Evolutionary conservation across 2,329 filamentous ascomycete genomes (phyloP).

Genomic region (Stromatinia cepivora): DNA sequence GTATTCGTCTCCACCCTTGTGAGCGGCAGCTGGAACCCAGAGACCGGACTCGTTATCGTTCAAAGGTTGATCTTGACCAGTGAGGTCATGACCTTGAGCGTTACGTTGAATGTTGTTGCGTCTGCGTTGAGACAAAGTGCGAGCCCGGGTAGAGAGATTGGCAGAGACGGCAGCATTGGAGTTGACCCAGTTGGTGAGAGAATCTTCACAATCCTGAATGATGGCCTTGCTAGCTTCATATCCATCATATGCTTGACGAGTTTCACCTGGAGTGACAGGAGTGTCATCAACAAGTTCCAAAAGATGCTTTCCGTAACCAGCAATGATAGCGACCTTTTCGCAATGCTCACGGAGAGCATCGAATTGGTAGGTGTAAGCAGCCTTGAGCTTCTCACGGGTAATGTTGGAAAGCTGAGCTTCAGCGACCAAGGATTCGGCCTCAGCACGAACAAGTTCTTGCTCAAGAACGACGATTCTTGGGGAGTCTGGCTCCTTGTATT

Average conservation of each 20-base stretch:
- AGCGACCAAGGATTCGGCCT: conserved; percentile 97
- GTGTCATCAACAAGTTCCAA: conserved; percentile 95
- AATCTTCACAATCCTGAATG: conserved; percentile 98
- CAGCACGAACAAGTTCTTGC: conserved; percentile 96
- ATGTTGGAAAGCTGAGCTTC: conserved; percentile 99
- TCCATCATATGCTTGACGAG: conserved; percentile 90
- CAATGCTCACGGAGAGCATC: conserved; percentile 96
- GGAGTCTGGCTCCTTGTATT: conserved; percentile 99
- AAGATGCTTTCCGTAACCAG: conserved; percentile 97
- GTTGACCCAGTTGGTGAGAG: conserved; percentile 94
- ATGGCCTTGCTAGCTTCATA: conserved; percentile 99
- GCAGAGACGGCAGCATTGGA: conserved; percentile 86
- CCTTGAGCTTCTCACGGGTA: conserved; percentile 98
- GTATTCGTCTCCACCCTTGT: conserved; percentile 58
- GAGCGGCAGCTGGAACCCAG: conserved; percentile 74
- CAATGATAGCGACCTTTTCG: conserved; percentile 97
- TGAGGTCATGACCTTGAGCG: conserved; percentile 76
- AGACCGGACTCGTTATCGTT: conserved; percentile 74
- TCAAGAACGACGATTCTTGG: conserved; percentile 97
- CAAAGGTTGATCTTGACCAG: conserved; percentile 75
- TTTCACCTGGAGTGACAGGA: conserved; percentile 95
- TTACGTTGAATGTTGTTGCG: conserved; percentile 69
- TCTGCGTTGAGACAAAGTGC: conserved; percentile 83
- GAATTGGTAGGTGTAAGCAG: conserved; percentile 97
- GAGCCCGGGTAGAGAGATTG: conserved; percentile 82